These are phyloP conservation scores for Vanrija sp. DNA, from an alignment of 1,284 basidiomycete species.

Conservation along the genomic window DNA sequence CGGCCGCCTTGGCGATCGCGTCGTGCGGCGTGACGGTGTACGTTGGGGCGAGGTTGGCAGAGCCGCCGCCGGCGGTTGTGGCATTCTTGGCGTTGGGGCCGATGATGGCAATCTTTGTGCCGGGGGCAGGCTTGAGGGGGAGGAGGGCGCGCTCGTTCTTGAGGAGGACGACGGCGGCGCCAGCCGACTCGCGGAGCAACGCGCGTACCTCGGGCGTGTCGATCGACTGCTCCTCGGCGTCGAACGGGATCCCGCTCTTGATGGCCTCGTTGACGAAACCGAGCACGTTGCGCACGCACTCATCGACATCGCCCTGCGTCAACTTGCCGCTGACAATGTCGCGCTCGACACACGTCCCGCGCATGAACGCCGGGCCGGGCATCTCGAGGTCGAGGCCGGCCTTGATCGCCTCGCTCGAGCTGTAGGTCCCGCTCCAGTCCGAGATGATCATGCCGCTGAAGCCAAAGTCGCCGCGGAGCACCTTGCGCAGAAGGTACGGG, in stretches of 20 bases:
- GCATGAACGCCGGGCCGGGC: slow-evolving; percentile 36
- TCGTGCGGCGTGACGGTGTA: slow-evolving; percentile 69
- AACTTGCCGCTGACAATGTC: slow-evolving; percentile 63
- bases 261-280: slow-evolving; percentile 23
- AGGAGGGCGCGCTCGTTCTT: slow-evolving; percentile 64
- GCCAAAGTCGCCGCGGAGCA: slow-evolving; percentile 58
- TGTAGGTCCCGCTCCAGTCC: slow-evolving; percentile 63
- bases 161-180: slow-evolving; percentile 65
- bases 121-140: slow-evolving; percentile 53
- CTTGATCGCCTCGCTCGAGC: slow-evolving; percentile 62
- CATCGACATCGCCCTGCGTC: slow-evolving; percentile 61
- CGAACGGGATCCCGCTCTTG: slow-evolving; percentile 27
- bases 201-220: slow-evolving; percentile 32
- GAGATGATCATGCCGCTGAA: slow-evolving; percentile 6
- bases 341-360: slow-evolving; percentile 43
- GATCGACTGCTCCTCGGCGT: slow-evolving; percentile 47
- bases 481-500: slow-evolving; percentile 57
- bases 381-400: slow-evolving; percentile 70
- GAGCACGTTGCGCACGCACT: slow-evolving; percentile 55
- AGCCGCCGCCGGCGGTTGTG: slow-evolving; percentile 69
- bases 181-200: slow-evolving; percentile 62
- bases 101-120: slow-evolving; percentile 68
- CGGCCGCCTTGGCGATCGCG: slow-evolving; percentile 53
- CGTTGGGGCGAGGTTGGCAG: slow-evolving; percentile 65
- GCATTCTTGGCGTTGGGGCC: slow-evolving; percentile 69